Conservation (phyloP, 805 yeast species). For the Metschnikowia santaceciliae region DNA sequence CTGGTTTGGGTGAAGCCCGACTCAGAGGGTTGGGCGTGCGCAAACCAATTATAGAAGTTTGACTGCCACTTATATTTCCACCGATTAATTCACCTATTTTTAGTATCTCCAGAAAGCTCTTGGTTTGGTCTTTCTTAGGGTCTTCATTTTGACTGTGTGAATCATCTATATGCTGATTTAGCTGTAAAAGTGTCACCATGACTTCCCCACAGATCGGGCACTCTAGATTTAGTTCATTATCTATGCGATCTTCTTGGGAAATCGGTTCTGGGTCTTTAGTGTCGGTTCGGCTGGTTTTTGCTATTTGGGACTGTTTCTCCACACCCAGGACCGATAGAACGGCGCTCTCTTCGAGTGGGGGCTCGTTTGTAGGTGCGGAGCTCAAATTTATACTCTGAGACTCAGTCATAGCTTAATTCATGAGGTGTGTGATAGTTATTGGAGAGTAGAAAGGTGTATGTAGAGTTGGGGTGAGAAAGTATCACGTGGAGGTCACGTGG, state of each 20-base stretch:
- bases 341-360: neutral
- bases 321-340: neutral
- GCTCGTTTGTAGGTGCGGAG: neutral
- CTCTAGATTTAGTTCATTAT: neutral
- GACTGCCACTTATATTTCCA: neutral
- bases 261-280: neutral
- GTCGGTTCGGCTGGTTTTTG: neutral
- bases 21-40: conserved; percentile 4
- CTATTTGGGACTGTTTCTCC: neutral
- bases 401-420: neutral
- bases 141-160: conserved; percentile 35
- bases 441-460: too few species aligned
- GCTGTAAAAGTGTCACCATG: conserved; percentile 50
- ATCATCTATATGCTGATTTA: conserved; percentile 71
- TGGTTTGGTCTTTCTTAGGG: neutral
- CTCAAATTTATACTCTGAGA: neutral
- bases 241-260: neutral
- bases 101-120: neutral
- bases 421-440: neutral
- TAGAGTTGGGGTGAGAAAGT: too few species aligned
- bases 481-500: too few species aligned
- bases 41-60: neutral
- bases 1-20: neutral
- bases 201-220: conserved; percentile 73
- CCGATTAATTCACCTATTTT: neutral